phyloP scores from a whole-genome alignment of 1,284 basidiomycete genomes.

The Lignosus rhinocerotis region DNA sequence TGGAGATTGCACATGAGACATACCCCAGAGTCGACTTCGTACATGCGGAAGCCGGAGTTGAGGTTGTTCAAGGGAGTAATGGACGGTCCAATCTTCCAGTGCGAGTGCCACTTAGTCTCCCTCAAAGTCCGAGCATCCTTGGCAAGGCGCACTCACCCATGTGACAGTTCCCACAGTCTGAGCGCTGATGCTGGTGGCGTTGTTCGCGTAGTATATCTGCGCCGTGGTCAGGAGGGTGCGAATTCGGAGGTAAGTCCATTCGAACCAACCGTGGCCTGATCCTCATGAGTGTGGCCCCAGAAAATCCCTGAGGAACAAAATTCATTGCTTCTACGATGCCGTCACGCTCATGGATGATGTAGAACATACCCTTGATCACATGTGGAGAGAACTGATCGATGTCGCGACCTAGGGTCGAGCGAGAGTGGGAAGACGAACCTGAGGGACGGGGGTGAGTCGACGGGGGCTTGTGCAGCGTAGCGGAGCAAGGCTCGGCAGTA shows the following conservation, averaged over 20 bases:
- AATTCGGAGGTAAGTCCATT: neutral
- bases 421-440: no score
- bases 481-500: no score
- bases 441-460: no score
- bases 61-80: slow-evolving; percentile 74
- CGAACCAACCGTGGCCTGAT: slow-evolving; percentile 64
- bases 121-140: no score
- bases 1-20: slow-evolving; percentile 25
- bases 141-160: slow-evolving; percentile 43
- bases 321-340: slow-evolving; percentile 4
- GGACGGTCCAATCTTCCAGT: slow-evolving; percentile 61
- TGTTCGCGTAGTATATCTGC: slow-evolving; percentile 76
- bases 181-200: slow-evolving; percentile 61
- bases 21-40: slow-evolving; percentile 75
- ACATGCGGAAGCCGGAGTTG: slow-evolving; percentile 79
- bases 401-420: no score
- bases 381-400: slow-evolving; percentile 78
- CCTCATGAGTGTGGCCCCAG: slow-evolving; percentile 83
- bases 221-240: neutral
- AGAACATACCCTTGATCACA: slow-evolving; percentile 69
- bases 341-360: neutral
- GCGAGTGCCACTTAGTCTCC: neutral
- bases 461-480: no score
- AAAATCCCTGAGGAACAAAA: slow-evolving; percentile 55
- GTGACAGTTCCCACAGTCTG: slow-evolving; percentile 56